A percentile compares a stretch with the other conserved stretches of the same genome.
Conservation (phyloP, 1,284 basidiomycete genomes). For the Phellopilus nigrolimitatus region DNA sequence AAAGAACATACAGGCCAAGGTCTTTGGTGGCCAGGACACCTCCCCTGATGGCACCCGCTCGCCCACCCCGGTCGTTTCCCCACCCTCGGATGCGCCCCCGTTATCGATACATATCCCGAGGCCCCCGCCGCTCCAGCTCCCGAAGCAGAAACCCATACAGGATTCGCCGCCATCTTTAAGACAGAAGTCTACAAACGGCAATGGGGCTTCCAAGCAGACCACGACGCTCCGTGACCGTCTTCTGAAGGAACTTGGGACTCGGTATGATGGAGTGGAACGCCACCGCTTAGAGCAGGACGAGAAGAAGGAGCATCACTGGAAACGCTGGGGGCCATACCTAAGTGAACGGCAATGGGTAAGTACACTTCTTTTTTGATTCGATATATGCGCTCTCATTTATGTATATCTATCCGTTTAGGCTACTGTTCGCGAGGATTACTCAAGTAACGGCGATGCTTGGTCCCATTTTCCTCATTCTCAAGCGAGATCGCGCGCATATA, state of each 20-base stretch:
- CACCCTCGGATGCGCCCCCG: slow-evolving; percentile 35
- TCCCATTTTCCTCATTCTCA: slow-evolving; percentile 96
- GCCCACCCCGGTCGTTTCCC: slow-evolving; percentile 26
- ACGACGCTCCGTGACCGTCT: slow-evolving; percentile 51
- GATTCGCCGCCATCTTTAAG: slow-evolving; percentile 28
- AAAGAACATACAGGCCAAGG: slow-evolving; percentile 70
- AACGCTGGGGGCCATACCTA: slow-evolving; percentile 97
- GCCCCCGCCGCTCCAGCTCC: slow-evolving; percentile 32
- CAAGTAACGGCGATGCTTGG: slow-evolving; percentile 95
- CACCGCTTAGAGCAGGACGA: slow-evolving; percentile 70
- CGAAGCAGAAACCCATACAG: slow-evolving; percentile 40
- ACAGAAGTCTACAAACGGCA: slow-evolving; percentile 23
- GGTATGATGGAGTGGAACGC: slow-evolving; percentile 64
- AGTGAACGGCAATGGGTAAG: slow-evolving; percentile 95
- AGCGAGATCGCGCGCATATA: slow-evolving; percentile 89
- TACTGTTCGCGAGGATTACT: slow-evolving; percentile 98
- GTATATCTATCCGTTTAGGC: slow-evolving; percentile 47
- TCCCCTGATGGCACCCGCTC: slow-evolving; percentile 21
- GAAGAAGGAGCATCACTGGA: slow-evolving; percentile 80
- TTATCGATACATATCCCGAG: slow-evolving; percentile 83
- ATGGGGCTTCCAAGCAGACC: slow-evolving; percentile 26
- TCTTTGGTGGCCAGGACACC: slow-evolving; percentile 53
- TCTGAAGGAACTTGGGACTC: slow-evolving; percentile 49
- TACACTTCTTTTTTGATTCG: slow-evolving; percentile 24
- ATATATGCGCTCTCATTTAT: not conserved